Conservation (phyloP, 768 basidiomycete genomes). For the Gelatoporia subvermispora region DNA sequence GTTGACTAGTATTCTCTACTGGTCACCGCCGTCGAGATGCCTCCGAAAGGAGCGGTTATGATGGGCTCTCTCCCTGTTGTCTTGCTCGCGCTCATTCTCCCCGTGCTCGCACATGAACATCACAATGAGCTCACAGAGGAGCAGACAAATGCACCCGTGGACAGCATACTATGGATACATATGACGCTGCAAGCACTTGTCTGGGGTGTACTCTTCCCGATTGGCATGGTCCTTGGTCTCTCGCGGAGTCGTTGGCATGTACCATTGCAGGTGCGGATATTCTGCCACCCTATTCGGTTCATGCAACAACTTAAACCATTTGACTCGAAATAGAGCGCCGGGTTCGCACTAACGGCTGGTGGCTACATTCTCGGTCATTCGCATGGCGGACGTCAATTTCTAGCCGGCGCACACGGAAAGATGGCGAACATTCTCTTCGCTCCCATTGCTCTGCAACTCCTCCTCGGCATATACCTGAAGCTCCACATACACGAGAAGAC, state of each 20-base stretch:
- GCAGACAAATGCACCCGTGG: constrained; percentile 59
- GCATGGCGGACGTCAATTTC: constrained; percentile 80
- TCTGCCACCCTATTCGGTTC: too few species aligned
- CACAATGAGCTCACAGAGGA: constrained; percentile 63
- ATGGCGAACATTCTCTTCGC: constrained; percentile 63
- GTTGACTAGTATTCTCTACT: too few species aligned
- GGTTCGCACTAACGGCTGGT: constrained; percentile 61
- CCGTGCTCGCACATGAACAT: constrained; percentile 52
- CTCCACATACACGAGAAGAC: constrained; percentile 81
- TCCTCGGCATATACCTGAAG: constrained; percentile 85
- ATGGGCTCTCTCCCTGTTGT: constrained; percentile 3
- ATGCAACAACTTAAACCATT: neutral
- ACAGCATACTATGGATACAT: constrained; percentile 78
- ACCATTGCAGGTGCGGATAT: constrained; percentile 63
- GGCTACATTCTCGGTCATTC: constrained; percentile 83
- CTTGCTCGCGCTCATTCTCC: constrained; percentile 6
- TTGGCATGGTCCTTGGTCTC: constrained; percentile 74
- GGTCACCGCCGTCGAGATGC: too few species aligned
- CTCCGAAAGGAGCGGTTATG: too few species aligned
- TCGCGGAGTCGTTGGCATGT: constrained; percentile 87
- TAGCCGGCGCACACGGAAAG: constrained; percentile 64
- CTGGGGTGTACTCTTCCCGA: constrained; percentile 86
- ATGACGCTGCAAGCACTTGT: constrained; percentile 71
- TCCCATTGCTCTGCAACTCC: constrained; percentile 62
- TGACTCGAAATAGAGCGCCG: constrained; percentile 44